Evolutionary conservation across 495 filamentous ascomycete species (phyloP), one percentile per base, ranked within the genome.

Genomic region (Penicillium atrosanguineum): DNA sequence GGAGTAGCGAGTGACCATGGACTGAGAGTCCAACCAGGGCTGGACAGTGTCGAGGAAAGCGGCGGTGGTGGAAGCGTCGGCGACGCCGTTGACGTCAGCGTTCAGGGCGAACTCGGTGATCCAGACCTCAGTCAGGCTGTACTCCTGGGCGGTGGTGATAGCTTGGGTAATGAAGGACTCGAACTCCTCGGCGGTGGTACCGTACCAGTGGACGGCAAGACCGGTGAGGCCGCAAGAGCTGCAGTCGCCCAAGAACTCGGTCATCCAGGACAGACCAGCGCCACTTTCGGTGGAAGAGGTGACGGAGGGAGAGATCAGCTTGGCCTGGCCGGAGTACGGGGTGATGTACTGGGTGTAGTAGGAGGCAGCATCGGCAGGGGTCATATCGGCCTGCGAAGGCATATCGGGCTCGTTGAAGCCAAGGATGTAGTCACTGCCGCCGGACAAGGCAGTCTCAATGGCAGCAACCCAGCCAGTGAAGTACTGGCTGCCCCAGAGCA

Each of bases 351-450:
- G 55, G 55, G 72, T 78, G 73, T 85, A 91, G 46, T 63, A 76
- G 7, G 46, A 47, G 39, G 85, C 90, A 29, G 90, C 90, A 4
- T 67, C 70, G 26, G 70, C 57, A 31, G 84, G 77, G 31, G 69
- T 63, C 70, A 95, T 76, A 75, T 85, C 82, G 58, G 90, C 77
- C 70, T 95, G 89, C 1, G 58, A 62, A 18, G 57, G 3, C 44
- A 78, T 75, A 60, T 96, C 91, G 42, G 89, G 89, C 78, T 96
- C 91, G 82, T 96, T 96, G 85, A 95, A 93, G 57, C 80, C 77
- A 56, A 96, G 72, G 54, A 96, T 76, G 67, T 80, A 76, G 37
- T 71, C 73, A 61, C 77, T 70, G 61, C 88, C 88, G 23, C 67
- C 64, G 46, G 75, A 56, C 38, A 93, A 80, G 45, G 81, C 81